Base-by-base conservation (phyloP, 768 basidiomycete species). In the Suillus cothurnatus region DNA sequence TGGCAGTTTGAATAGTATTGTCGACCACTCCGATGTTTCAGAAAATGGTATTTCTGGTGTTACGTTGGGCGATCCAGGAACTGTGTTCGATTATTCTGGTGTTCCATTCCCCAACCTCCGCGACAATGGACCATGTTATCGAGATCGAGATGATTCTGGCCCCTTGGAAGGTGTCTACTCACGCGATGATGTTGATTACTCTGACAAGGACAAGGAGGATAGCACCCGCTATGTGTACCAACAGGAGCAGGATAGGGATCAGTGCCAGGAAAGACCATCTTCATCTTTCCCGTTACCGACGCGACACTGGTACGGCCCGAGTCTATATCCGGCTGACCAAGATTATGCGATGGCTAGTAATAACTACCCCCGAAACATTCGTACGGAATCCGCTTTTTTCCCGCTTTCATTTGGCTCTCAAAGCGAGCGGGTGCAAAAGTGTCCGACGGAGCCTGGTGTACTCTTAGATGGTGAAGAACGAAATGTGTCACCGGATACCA, bases 21-120 rank as follows among this genome's bases (percentile, higher is more conserved):
- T 17, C 57, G 26, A 58, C 57, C 38, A 38, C 57, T 58, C 23
- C 9, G 38, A 58, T 38, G 23, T 28, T 59, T 11, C 38, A 19
- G 11, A 28, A 41, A 11, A 28, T 12, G 19, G 2, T 4, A 5
- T 58, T 39, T 58, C 36, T 11, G 28, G 49, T 6, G 39, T 49
- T 62, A 34, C 28, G 15, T 64, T 75, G 17, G 63, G 70, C 31
- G 69, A 67, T 56, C 68, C 69, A 1, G 66, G 66, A 45, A 61
- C 68, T 55, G 71, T 64, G 26, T 63, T 68, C 26, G 7, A 64
- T 31, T 66, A 75, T 68, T 76, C 74, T 17, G 74, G 73, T 14
- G 66, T 76, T 43, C 69, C 66, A 7, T 61, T 72, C 36, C 59
- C 59, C 28, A n/a, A 31, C 32, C 7, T 39, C 55, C 4, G 9